phyloP scores from a whole-genome alignment of 495 filamentous ascomycete species.

The Aspergillus bertholletiae region DNA sequence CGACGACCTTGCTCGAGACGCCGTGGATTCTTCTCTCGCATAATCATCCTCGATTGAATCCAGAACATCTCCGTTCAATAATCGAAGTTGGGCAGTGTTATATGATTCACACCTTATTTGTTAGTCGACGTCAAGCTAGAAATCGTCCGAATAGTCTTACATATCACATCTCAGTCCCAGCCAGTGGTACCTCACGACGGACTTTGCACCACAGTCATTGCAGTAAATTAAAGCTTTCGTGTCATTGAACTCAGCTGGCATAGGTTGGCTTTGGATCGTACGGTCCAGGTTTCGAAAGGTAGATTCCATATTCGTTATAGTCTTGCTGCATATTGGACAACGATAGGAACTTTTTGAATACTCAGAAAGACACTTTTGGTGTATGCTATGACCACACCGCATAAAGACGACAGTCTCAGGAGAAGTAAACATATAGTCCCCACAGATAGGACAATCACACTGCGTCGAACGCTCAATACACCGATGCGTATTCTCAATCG shows the following conservation, averaged over 20 bases:
- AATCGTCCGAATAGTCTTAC: constrained; percentile 26
- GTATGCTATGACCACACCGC: constrained; percentile 94
- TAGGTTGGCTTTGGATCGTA: constrained; percentile 82
- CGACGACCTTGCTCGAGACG: constrained; percentile 26
- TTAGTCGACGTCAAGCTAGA: constrained; percentile 13
- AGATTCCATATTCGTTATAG: constrained; percentile 92
- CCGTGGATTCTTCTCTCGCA: constrained; percentile 8
- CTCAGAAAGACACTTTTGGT: constrained; percentile 77
- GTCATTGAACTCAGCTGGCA: constrained; percentile 79
- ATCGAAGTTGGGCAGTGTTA: constrained; percentile 72
- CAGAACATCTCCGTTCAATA: constrained; percentile 45
- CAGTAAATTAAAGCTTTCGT: constrained; percentile 81
- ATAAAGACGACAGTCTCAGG: constrained; percentile 86
- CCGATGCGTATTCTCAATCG: constrained; percentile 74
- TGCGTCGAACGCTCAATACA: constrained; percentile 94
- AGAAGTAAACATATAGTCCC: constrained; percentile 96
- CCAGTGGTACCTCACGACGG: constrained; percentile 87
- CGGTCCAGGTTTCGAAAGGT: constrained; percentile 88
- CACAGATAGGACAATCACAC: constrained; percentile 97
- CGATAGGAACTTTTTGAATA: constrained; percentile 86
- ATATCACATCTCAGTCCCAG: constrained; percentile 85
- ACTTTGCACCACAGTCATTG: constrained; percentile 90
- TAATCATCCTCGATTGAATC: constrained; percentile 21
- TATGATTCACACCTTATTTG: constrained; percentile 65
- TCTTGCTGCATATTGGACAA: constrained; percentile 92